Base-by-base conservation (phyloP, 2,329 filamentous ascomycete species). In the Trichoderma simmonsii region DNA sequence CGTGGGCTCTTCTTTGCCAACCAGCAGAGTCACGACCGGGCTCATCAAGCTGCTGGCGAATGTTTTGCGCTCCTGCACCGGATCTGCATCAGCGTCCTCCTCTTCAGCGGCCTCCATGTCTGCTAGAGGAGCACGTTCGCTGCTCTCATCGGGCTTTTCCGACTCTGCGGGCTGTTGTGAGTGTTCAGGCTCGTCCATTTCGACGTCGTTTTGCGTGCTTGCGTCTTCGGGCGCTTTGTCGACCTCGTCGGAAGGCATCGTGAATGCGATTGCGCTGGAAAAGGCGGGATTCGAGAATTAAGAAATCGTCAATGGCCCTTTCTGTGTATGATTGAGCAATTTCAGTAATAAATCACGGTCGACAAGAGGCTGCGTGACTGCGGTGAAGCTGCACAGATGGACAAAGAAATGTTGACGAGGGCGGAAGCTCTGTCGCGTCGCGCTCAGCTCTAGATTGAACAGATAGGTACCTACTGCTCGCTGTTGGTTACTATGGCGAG, bases 11-110 rank as follows among this genome's bases (percentile, higher is more conserved):
- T 86, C 90, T 62, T 82, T 81, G 14, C 92, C 91, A 24, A 94
- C 85, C n/a, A 90, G 78, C 32, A 94, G 82, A 18, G 89, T 89
- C 36, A 94, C 88, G 12, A 93, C 85, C 0, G 92, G 91, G 74
- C 91, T 93, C 74, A 85, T 87, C 26, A 94, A 85, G 76, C 91
- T 92, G 77, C 84, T 86, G 64, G 86, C 80, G 76, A 89, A 91
- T 43, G 81, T 83, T 6, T 78, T 75, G 75, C 84, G 83, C 68
- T 82, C 78, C 24, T 76, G 73, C 6, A 77, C 78, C 3, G 78
- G 18, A 80, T 81, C 57, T 81, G 76, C 60, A 78, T 82, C 61
- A 81, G 81, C 81, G 7, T 85, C 66, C 0, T 61, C 14, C 18
- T 78, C 75, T 21, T 76, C 73, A 3, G 77, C 77, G 2, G 78